These are phyloP conservation scores for Fusarium sp. DNA, from an alignment of 2,329 filamentous ascomycete genomes.

Conservation along the genomic window DNA sequence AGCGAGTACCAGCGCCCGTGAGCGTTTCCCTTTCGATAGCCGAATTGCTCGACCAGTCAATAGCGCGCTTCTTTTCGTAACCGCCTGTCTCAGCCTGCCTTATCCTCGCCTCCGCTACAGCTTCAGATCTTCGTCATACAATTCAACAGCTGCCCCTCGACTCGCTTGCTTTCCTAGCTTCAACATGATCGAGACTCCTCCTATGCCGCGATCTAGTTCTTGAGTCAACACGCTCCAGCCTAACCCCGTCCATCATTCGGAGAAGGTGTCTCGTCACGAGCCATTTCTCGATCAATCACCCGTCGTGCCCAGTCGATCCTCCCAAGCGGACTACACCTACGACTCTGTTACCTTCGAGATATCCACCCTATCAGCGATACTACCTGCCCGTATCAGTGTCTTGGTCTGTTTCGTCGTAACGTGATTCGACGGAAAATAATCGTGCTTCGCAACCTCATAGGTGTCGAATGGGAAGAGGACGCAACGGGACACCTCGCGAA, in stretches of 20 bases:
- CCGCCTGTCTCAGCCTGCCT: not conserved
- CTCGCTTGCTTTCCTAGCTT: not conserved
- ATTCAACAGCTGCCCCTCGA: not conserved
- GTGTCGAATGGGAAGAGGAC: not conserved
- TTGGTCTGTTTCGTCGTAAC: not conserved
- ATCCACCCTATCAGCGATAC: not conserved
- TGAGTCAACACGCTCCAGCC: not conserved
- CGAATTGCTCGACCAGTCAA: no score
- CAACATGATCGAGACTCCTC: not conserved
- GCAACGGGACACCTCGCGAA: not conserved
- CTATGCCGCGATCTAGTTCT: not conserved
- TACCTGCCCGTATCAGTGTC: rapidly evolving
- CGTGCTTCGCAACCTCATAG: rapidly evolving
- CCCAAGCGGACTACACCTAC: rapidly evolving
- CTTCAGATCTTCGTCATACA: not conserved
- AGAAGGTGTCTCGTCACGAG: not conserved
- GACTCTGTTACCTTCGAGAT: not conserved
- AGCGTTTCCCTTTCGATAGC: not conserved
- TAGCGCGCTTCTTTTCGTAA: not conserved
- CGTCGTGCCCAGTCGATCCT: not conserved
- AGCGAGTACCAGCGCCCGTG: not conserved
- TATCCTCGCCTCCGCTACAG: not conserved
- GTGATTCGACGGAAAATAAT: rapidly evolving
- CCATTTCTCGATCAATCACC: rapidly evolving
- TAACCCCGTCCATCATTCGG: not conserved